Base-by-base conservation (phyloP, 768 basidiomycete species). In the Calocybe indica region DNA sequence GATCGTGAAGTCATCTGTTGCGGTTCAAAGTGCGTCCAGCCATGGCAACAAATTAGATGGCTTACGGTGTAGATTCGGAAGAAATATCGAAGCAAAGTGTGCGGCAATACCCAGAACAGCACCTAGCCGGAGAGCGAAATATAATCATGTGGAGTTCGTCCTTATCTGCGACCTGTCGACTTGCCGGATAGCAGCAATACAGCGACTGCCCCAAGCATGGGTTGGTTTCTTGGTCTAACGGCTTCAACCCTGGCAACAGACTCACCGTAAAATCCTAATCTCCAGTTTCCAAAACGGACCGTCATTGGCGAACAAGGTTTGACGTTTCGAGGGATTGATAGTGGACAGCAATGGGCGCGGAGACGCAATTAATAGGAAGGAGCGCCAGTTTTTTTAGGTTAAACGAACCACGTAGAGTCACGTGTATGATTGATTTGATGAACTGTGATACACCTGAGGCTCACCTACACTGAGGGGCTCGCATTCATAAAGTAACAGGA, bases 91-190 rank as follows among this genome's bases (percentile, higher is more conserved):
- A 1, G 82, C 85, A 54, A 89, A 80, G 62, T 88, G 78, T 9
- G 76, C 79, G 2, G 80, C 70, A 15, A 91, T 61, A 7, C 88
- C 88, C 4, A 91, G 74, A 34, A 88, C 82, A 29, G 74, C 70
- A 10, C 70, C 69, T 74, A 42, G 40, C 41, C 22, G 29, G n/a
- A 48, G 28, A 49, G 49, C 28, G 48, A 40, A 10, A 42, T 52
- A 43, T 15, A 49, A 11, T 30, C 11, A 11, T n/a, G 42, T 30
- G 12, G 31, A 29, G 6, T 15, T 43, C 31, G n/a, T 12, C 42
- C 6, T 31, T 33, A n/a, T 41, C 40, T 11, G n/a, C 15, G 28
- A n/a, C 8, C 45, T 39, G 37, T 54, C 34, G 40, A 49, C 52
- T 33, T 50, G 72, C 75, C 78, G 47, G 75, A 72, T 10, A 76